Evolutionary conservation across 805 yeast species (phyloP).

Genomic region (Schwanniomyces occidentalis): DNA sequence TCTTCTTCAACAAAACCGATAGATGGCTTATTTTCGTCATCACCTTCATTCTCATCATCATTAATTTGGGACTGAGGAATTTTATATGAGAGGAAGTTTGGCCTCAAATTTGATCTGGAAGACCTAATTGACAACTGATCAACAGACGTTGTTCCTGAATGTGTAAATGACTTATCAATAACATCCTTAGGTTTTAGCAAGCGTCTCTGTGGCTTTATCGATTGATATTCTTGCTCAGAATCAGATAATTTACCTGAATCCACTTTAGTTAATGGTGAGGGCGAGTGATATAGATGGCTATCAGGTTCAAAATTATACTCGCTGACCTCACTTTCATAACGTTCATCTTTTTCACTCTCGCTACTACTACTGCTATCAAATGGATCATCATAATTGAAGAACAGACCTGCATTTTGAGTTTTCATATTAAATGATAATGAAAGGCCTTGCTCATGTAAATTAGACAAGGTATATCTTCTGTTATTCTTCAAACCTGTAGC

Average conservation of each 20-base stretch:
- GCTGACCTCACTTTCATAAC: slow-evolving; percentile 5
- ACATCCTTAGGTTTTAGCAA: too few relatives aligned
- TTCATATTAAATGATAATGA: slow-evolving; percentile 73
- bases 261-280: too few relatives aligned
- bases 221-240: too few relatives aligned
- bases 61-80: slow-evolving; percentile 67
- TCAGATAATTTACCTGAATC: too few relatives aligned
- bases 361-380: slow-evolving; percentile 16
- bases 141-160: slow-evolving; percentile 10
- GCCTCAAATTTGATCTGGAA: slow-evolving; percentile 44
- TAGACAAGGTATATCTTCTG: slow-evolving; percentile 55
- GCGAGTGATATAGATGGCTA: too few relatives aligned
- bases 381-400: slow-evolving; percentile 25
- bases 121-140: slow-evolving; percentile 35
- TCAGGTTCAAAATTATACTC: too few relatives aligned
- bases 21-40: slow-evolving; percentile 59
- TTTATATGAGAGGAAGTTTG: slow-evolving; percentile 70
- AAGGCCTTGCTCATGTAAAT: slow-evolving; percentile 69
- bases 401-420: slow-evolving; percentile 42
- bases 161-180: too few relatives aligned
- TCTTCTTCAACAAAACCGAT: slow-evolving; percentile 58
- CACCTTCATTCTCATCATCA: slow-evolving; percentile 62
- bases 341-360: slow-evolving; percentile 10
- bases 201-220: too few relatives aligned
- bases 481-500: slow-evolving; percentile 22